These are phyloP conservation scores for Sporothrix inflata DNA, from an alignment of 2,329 filamentous ascomycete genomes.

Conservation along the genomic window DNA sequence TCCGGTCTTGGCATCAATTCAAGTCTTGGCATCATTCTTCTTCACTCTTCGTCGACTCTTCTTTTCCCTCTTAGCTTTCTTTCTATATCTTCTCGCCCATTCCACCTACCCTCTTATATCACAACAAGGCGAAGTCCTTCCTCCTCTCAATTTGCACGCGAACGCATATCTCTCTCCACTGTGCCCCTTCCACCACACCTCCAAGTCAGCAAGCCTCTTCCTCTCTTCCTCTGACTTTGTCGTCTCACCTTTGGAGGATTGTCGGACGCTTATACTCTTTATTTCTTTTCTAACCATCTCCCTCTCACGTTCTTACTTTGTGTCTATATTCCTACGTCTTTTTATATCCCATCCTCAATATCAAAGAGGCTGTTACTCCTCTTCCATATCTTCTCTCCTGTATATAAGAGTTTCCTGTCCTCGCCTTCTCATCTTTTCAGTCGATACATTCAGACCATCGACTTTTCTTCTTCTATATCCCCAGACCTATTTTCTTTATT, in stretches of 20 bases:
- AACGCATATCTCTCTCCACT: not conserved
- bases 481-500: not conserved
- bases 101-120: not conserved
- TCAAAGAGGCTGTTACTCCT: not conserved
- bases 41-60: not conserved
- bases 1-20: constrained; percentile 15
- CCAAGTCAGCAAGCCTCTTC: constrained; percentile 1
- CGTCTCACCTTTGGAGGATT: not conserved
- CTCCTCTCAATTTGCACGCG: not conserved
- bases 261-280: not conserved
- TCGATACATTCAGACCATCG: not conserved
- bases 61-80: not conserved
- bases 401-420: not conserved
- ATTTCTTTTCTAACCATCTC: not conserved
- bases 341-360: not conserved
- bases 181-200: not conserved
- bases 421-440: not conserved
- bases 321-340: not conserved
- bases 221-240: not conserved
- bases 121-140: not conserved
- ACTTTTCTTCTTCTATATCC: not conserved
- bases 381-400: not conserved
- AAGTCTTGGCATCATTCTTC: not conserved
- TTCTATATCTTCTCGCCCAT: not conserved
- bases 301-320: not conserved